Conservation (phyloP, 768 basidiomycete species). For the Pulveroboletus sp. region DNA sequence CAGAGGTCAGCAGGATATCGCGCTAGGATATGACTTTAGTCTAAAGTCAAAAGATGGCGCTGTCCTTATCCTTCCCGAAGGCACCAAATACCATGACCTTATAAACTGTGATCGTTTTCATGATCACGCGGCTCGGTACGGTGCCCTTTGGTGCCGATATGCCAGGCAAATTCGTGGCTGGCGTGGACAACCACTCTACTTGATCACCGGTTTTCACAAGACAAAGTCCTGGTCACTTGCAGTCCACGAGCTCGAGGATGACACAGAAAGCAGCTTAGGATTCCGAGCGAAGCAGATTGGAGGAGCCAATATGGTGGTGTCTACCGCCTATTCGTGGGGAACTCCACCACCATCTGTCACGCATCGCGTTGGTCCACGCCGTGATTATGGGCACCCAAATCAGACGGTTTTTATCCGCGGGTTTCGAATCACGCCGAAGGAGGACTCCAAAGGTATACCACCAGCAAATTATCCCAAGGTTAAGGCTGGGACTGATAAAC, state of each 20-base stretch:
- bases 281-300: constrained; percentile 8
- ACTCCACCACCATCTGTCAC: no score
- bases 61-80: constrained; percentile 32
- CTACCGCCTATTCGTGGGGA: no score
- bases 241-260: background rate
- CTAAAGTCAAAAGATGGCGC: constrained; percentile 26
- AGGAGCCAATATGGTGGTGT: background rate
- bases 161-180: constrained; percentile 14
- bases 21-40: constrained; percentile 5
- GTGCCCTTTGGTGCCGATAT: constrained; percentile 25
- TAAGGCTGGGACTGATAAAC: background rate
- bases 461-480: no score
- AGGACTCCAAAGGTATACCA: no score
- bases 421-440: constrained; percentile 19
- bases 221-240: constrained; percentile 27
- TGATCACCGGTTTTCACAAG: constrained; percentile 20
- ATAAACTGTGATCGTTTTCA: constrained; percentile 17
- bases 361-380: constrained; percentile 10
- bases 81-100: constrained; percentile 21
- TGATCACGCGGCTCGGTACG: constrained; percentile 18
- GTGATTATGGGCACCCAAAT: constrained; percentile 4
- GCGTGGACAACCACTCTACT: constrained; percentile 22
- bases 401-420: constrained; percentile 29
- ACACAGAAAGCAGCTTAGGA: background rate
- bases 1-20: no score